Evolutionary conservation across 208 protist genomes (phyloP), one percentile per base, ranked within the genome.

Genomic region (Trypanosoma platydactyli): DNA sequence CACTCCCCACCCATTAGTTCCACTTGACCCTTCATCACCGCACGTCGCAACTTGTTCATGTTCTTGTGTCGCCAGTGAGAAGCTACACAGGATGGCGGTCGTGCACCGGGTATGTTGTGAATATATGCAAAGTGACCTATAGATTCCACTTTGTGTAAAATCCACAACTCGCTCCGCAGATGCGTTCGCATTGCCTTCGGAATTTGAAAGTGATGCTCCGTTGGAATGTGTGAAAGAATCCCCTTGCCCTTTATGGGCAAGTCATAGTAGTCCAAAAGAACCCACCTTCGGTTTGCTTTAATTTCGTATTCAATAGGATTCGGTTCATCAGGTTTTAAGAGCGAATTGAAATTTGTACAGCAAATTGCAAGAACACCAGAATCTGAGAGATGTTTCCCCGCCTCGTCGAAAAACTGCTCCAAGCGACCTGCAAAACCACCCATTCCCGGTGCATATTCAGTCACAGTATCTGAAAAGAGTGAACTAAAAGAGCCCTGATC

Each of bases 181-280:
- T 91, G 81, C 18, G 77, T 63, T 15, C 63, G 67, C n/a, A 86
- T 41, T 61, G 57, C 61, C 0, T 59, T 51, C 7, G 70, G 60
- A 54, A 74, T 18, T 20, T 50, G 38, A 67, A 46, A 66, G 22
- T 59, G 59, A 57, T 58, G 57, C 27, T 70, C 65, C 9, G 51
- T 46, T 27, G 59, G 64, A 6, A 54, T 56, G 38, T 71, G 52
- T n/a, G 54, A 65, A 45, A 71, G 33, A 56, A 60, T 24, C 11
- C 69, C 76, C 16, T 73, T 77, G 51, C 61, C 79, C 12, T 73
- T 72, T n/a, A 94, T 65, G 3, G 83, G 80, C 16, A 84, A 38
- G 64, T 97, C 91, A 57, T 91, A 97, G 54, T 97, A 97, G 60
- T 97, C 91, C n/a, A 97, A 62, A n/a, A 97, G 54, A 16, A 97